Base-by-base conservation (phyloP, 164 flowering plant genomes). In the Annona squamosa region DNA sequence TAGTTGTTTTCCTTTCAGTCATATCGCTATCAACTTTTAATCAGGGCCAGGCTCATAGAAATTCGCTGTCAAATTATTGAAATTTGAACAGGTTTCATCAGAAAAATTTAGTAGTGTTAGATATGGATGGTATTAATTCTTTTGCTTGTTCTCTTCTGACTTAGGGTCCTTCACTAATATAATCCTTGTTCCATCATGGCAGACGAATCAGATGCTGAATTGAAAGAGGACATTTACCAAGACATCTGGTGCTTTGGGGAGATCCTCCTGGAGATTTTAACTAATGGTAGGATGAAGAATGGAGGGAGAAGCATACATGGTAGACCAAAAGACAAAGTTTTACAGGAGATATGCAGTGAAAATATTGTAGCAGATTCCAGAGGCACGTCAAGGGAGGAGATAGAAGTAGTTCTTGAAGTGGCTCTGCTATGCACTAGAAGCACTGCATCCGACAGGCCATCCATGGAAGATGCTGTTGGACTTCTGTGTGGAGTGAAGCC, bases 241-340 rank as follows among this genome's bases (percentile, higher is more conserved):
- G 99, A 94, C 65, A 74, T 92, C 19, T 85, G 79, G 87, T 82
- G 76, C 77, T 94, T 92, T 65, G 99, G 99, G 19, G 92, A 86
- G 83, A 46, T 92, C 47, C 78, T 89, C 64, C 64, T 94, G 76
- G 97, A 92, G 80, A 80, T 89, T 48, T 67, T 94, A 70, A 86
- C 89, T 6, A 87, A 88, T 79, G 99, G 97, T 1, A 84, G 85
- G 77, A 68, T 86, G 76, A 75, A 48, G 63, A 86, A 81, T 81
- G 86, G 82, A 43, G 74, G 74, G 41, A 46, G 46, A 65, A 46
- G 44, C 69, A 64, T 72, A 19, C 89, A 84, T 45, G 84, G 66
- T 79, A 85, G 76, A 73, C 78, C 86, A 70, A 82, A 59, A 77
- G 96, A 90, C 68, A 81, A 47, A 46, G 79, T 90, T 48, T 37